Conservation (phyloP, 306 rosid genomes). For the Oxytropis ochrocephala region DNA sequence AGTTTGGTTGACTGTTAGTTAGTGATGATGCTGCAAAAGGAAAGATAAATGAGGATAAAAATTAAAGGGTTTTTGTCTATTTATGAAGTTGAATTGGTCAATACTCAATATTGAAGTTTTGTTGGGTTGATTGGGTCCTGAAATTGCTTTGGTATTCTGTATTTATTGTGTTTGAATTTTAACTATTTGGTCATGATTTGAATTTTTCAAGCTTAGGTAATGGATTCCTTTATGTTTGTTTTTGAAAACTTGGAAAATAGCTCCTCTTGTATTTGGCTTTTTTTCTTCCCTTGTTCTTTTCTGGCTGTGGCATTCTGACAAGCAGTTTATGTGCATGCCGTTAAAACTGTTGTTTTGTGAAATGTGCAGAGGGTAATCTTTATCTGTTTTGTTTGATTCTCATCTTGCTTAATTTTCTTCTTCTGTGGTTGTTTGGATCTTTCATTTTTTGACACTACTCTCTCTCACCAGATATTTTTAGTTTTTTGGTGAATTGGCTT, state of each 20-base stretch:
- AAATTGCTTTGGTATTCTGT: constrained; percentile 11
- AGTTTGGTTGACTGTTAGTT: constrained; percentile 1
- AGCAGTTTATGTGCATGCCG: constrained; percentile 18
- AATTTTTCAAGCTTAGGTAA: constrained; percentile 1
- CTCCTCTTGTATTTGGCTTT: constrained; percentile 7
- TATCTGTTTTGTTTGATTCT: neutral
- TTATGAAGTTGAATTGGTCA: neutral
- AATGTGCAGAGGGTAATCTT: neutral
- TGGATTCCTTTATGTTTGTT: neutral
- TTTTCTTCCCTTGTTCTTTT: constrained; percentile 1
- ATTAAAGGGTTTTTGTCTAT: neutral
- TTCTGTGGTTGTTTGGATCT: constrained; percentile 36
- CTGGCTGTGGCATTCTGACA: constrained; percentile 21
- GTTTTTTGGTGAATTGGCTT: constrained; percentile 14
- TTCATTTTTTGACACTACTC: constrained; percentile 8
- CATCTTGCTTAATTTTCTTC: constrained; percentile 9
- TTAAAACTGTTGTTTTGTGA: constrained; percentile 7
- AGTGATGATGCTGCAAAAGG: constrained; percentile 12
- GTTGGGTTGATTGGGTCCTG: constrained; percentile 40
- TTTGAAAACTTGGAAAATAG: constrained; percentile 3
- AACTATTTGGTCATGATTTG: neutral
- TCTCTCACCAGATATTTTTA: constrained; percentile 13
- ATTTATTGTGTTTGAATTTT: neutral
- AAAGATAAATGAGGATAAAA: neutral
- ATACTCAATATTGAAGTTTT: neutral